These are phyloP conservation scores for Ciborinia camelliae DNA, from an alignment of 2,329 filamentous ascomycete species.

Conservation along the genomic window DNA sequence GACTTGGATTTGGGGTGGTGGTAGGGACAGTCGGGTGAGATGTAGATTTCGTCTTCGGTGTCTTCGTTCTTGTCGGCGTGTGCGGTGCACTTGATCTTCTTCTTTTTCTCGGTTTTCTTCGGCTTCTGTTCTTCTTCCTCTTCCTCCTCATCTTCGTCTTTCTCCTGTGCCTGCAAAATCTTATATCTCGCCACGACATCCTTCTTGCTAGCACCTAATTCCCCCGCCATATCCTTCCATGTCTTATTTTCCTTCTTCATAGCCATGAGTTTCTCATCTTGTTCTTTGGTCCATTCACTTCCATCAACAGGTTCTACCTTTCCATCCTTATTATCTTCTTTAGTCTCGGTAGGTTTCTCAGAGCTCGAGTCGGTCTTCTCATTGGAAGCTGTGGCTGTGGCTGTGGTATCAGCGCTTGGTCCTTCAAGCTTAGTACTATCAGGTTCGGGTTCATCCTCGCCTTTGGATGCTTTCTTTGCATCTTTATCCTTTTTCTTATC, in stretches of 20 bases:
- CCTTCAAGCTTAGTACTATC: not conserved
- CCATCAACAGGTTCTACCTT: conserved; percentile 4
- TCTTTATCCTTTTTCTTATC: not conserved
- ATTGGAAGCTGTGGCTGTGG: conserved; percentile 18
- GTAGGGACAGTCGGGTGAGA: conserved; percentile 9
- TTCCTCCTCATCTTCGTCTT: conserved; percentile 4
- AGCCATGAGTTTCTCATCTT: conserved; percentile 30
- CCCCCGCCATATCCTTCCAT: conserved; percentile 30
- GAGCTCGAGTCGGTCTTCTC: not conserved
- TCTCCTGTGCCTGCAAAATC: conserved; percentile 19
- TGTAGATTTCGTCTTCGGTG: not conserved
- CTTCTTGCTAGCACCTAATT: conserved; percentile 20
- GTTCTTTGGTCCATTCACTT: conserved; percentile 29
- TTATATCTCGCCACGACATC: conserved; percentile 24
- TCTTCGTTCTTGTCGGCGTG: conserved; percentile 6
- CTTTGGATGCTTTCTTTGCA: not conserved
- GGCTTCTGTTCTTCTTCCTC: not conserved
- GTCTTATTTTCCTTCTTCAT: conserved; percentile 31
- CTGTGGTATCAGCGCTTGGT: conserved; percentile 9
- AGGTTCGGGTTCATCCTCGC: conserved; percentile 1
- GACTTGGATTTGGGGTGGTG: not conserved
- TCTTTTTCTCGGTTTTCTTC: not conserved
- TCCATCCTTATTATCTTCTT: conserved; percentile 11
- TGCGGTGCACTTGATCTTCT: not conserved
- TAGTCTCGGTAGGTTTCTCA: not conserved